Evolutionary conservation across 306 rosid species (phyloP).

Genomic region (Quercus rubra): DNA sequence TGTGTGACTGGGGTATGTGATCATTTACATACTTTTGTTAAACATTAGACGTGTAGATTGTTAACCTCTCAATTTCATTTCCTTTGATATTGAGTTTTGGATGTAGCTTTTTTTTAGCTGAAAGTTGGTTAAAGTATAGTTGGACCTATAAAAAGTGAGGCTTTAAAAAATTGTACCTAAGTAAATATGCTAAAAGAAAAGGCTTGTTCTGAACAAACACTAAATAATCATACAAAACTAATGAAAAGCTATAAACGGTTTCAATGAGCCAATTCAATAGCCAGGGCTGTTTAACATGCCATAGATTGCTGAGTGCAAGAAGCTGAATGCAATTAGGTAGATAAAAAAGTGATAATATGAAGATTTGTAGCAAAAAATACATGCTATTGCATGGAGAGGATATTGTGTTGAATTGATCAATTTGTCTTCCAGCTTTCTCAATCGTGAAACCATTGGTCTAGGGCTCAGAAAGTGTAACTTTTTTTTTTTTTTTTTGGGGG

Average conservation of each 20-base stretch:
- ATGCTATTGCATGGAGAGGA: background rate
- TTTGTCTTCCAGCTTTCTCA: background rate
- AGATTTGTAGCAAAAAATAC: background rate
- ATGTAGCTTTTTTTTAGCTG: background rate
- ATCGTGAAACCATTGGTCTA: background rate
- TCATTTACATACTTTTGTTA: constrained; percentile 2
- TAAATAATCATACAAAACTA: background rate
- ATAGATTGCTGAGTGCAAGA: background rate
- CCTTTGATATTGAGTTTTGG: background rate
- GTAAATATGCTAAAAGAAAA: no score
- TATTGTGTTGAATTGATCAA: background rate
- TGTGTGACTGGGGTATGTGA: constrained; percentile 1
- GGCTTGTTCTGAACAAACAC: no score
- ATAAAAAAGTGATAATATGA: background rate
- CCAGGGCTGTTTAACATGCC: background rate
- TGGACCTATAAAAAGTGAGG: no score
- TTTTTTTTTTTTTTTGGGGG: no score
- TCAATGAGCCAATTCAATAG: background rate
- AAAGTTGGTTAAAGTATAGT: no score
- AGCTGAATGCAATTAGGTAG: background rate
- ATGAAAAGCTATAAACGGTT: background rate
- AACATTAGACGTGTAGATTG: background rate
- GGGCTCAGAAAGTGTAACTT: background rate
- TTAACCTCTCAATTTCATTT: constrained; percentile 12
- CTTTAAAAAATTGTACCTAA: no score